Conservation (phyloP, 768 basidiomycete genomes). For the Mycena chlorophos region DNA sequence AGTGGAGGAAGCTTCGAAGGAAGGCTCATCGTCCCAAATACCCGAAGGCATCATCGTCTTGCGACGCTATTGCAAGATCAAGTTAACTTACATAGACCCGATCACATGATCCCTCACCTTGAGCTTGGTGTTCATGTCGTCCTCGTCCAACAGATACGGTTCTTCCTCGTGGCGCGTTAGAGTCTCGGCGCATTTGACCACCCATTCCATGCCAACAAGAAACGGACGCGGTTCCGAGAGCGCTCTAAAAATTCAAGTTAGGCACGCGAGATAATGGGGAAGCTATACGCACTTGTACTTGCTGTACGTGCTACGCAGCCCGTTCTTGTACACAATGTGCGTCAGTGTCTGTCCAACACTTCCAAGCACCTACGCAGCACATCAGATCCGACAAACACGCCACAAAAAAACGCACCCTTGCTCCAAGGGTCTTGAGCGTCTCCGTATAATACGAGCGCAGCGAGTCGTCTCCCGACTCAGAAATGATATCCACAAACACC, state of each 20-base stretch:
- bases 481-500: conserved; percentile 86
- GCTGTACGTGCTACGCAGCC: conserved; percentile 68
- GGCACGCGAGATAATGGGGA: background rate
- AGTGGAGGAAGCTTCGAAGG: conserved; percentile 46
- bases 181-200: conserved; percentile 82
- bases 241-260: conserved; percentile 37
- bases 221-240: conserved; percentile 67
- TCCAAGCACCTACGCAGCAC: conserved; percentile 49
- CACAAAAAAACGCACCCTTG: conserved; percentile 56
- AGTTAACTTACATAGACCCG: conserved; percentile 1
- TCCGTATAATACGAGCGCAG: conserved; percentile 80
- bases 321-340: conserved; percentile 86
- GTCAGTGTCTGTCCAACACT: conserved; percentile 75
- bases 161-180: conserved; percentile 62
- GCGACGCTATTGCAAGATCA: conserved; percentile 52
- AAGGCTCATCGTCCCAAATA: conserved; percentile 38
- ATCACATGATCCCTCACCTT: conserved; percentile 48
- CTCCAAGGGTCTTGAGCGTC: conserved; percentile 78
- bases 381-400: background rate
- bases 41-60: conserved; percentile 70
- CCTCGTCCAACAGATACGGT: conserved; percentile 65
- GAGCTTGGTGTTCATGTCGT: conserved; percentile 53
- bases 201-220: conserved; percentile 87
- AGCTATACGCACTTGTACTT: conserved; percentile 58
- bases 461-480: conserved; percentile 76